Percentiles rank a stretch among this genome's conserved stretches.
Conservation (phyloP, 495 filamentous ascomycete genomes). For the Aspergillus coremiiformis region DNA sequence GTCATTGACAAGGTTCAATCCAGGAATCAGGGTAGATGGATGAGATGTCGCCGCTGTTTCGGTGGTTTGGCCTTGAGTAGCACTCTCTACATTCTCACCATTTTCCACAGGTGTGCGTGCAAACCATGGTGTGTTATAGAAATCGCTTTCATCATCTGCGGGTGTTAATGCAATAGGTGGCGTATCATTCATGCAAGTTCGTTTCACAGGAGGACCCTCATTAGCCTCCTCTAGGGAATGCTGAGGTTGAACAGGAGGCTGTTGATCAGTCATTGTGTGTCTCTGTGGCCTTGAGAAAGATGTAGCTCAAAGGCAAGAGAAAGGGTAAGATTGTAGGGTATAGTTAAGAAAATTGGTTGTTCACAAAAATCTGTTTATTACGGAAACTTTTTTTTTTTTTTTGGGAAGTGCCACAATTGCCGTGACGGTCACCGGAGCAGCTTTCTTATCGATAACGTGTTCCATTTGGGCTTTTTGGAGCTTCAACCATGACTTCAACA, state of each 20-base stretch:
- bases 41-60: slow-evolving; percentile 11
- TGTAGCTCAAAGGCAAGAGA: neutral
- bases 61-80: neutral
- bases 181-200: slow-evolving; percentile 25
- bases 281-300: slow-evolving; percentile 3
- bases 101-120: slow-evolving; percentile 20
- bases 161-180: slow-evolving; percentile 30
- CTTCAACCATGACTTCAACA: neutral
- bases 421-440: slow-evolving; percentile 25
- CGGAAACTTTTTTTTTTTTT: slow-evolving; percentile 23
- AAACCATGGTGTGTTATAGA: slow-evolving; percentile 34
- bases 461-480: neutral
- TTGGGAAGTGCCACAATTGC: slow-evolving; percentile 28
- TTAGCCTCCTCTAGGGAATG: slow-evolving; percentile 2
- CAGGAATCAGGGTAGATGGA: slow-evolving; percentile 28
- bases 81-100: neutral
- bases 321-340: neutral
- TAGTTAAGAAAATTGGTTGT: neutral
- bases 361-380: slow-evolving; percentile 1
- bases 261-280: slow-evolving; percentile 38
- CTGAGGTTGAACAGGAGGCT: slow-evolving; percentile 33
- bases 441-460: slow-evolving; percentile 27
- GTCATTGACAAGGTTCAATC: slow-evolving; percentile 33
- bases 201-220: slow-evolving; percentile 20
- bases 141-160: slow-evolving; percentile 35